phyloP scores from a whole-genome alignment of 2,329 filamentous ascomycete species.

The Escovopsis weberi region DNA sequence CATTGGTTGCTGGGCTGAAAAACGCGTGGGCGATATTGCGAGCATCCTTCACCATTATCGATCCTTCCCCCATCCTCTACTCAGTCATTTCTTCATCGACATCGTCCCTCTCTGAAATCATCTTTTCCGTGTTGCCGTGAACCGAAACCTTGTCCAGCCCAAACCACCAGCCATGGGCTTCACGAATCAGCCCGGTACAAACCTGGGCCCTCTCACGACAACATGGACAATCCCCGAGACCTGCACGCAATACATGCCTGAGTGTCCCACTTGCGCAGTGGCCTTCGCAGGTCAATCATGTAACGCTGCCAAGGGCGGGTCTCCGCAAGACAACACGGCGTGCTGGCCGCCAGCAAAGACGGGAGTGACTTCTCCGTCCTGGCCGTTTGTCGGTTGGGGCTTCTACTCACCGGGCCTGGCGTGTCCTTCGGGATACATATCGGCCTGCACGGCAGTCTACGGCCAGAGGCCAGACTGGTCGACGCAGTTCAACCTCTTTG shows the following conservation, averaged over 20 bases:
- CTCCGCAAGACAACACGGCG: conserved; percentile 10
- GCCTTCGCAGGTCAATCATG: conserved; percentile 15
- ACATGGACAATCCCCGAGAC: conserved; percentile 9
- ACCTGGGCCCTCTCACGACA: conserved; percentile 15
- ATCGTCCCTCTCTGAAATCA: conserved; percentile 1
- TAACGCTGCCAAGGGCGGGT: conserved; percentile 5
- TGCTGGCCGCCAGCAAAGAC: conserved; percentile 16
- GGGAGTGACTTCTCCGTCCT: conserved; percentile 4
- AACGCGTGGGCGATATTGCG: too few species aligned
- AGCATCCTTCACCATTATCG: too few species aligned
- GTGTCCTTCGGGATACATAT: conserved; percentile 18
- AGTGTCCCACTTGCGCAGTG: conserved; percentile 10
- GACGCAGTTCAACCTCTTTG: conserved; percentile 14
- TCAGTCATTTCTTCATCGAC: too few species aligned
- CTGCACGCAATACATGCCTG: conserved; percentile 9
- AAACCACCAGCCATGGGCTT: conserved; percentile 5
- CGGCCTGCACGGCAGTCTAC: conserved; percentile 16
- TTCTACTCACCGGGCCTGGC: conserved; percentile 21
- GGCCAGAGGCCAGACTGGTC: conserved; percentile 8
- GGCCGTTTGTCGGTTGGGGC: conserved; percentile 17
- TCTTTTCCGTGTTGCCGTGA: too few species aligned
- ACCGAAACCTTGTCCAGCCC: too few species aligned
- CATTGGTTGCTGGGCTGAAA: too few species aligned
- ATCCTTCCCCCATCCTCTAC: too few species aligned
- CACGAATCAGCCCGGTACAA: conserved; percentile 6